A percentile compares a stretch with the other conserved stretches of the same genome.
These are phyloP conservation scores for Sporothrix phasma DNA, from an alignment of 2,329 filamentous ascomycete genomes.

Conservation along the genomic window DNA sequence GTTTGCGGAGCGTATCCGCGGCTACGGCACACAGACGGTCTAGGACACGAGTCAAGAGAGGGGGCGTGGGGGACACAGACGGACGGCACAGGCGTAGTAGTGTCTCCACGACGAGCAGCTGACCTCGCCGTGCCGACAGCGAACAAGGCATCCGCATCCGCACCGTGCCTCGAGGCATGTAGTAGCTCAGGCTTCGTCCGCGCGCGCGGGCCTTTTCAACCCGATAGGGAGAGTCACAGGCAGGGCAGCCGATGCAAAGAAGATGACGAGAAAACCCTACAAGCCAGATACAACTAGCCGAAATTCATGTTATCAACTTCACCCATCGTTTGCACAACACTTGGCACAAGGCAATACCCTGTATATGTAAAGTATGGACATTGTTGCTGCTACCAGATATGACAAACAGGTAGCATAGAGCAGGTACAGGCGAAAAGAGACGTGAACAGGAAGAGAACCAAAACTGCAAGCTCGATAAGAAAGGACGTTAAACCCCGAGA, in stretches of 20 bases:
- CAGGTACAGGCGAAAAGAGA: neutral
- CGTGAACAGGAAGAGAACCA: neutral
- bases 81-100: neutral
- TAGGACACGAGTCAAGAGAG: slow-evolving; percentile 24
- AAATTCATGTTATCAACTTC: neutral
- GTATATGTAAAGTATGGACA: too few relatives aligned
- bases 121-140: neutral
- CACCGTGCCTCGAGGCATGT: neutral
- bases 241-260: neutral
- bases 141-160: neutral
- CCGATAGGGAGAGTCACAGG: neutral
- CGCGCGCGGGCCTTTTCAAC: too few relatives aligned
- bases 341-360: too few relatives aligned
- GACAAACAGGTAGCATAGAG: too few relatives aligned
- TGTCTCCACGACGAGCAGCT: neutral
- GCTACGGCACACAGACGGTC: slow-evolving; percentile 79
- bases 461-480: neutral
- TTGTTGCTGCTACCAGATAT: too few relatives aligned
- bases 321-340: neutral
- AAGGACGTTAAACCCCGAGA: neutral
- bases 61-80: neutral
- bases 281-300: neutral
- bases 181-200: neutral
- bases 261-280: neutral
- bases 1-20: slow-evolving; percentile 88